Base-by-base conservation (phyloP, 257 asterid genomes). In the Solanum pinnatisectum region DNA sequence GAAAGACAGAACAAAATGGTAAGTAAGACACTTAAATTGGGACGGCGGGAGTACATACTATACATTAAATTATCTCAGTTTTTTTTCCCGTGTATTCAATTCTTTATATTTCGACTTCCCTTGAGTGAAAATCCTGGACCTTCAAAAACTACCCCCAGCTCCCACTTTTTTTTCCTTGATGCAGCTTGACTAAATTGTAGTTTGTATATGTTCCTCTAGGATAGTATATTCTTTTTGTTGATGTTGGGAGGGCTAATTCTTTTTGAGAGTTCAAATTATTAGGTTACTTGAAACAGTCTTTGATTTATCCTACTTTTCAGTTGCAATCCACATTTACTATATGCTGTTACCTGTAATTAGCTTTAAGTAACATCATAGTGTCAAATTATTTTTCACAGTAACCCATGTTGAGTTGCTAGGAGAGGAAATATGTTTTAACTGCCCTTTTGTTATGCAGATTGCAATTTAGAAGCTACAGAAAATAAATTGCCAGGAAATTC, bases 371-470 rank as follows among this genome's bases (percentile, higher is more conserved):
- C 83, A 23, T 11, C 35, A 39, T 76, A 23, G 35, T 23, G 59
- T 39, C 27, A 77, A 76, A 39, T 3, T 76, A 37, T 76, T 37
- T 33, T 76, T 40, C 82, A 22, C 83, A 5, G 52, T 37, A 74
- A 74, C 10, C 27, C 20, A 74, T 74, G 84, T 79, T 42, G 65
- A 78, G 63, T 27, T 42, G 15, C 67, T 79, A 44, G 67, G 84
- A 79, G 84, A 44, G 23, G 65, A 40, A 79, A 79, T 79, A 44
- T 44, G 27, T 44, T 44, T 79, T 25, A 22, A 15, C 52, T 36
- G 23, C 37, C 10, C 39, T 30, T 84, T 65, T n/a, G 13, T 71
- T 71, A 11, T 91, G 89, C 89, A 90, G 92, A 71, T 83, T 59
- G 87, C 37, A 72, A 32, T 37, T 39, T 84, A 18, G 88, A 82